phyloP scores from a whole-genome alignment of 345 rosid species.

The Cochlearia excelsa region DNA sequence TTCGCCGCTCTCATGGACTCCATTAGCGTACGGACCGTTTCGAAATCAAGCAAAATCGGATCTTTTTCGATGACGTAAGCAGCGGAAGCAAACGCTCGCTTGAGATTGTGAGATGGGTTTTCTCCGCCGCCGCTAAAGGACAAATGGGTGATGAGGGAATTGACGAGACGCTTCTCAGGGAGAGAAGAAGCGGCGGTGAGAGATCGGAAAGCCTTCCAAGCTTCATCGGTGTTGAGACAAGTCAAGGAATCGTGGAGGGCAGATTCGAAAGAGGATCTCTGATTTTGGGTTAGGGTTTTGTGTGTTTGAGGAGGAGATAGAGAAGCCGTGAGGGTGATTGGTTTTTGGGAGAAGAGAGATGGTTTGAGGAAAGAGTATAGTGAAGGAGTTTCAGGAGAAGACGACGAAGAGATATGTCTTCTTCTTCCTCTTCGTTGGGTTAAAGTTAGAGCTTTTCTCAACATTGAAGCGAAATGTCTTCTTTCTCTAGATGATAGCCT shows the following conservation, averaged over 20 bases:
- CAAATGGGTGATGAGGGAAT: constrained; percentile 61
- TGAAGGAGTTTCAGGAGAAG: background rate
- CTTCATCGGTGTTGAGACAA: constrained; percentile 50
- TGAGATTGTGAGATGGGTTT: constrained; percentile 42
- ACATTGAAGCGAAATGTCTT: no score
- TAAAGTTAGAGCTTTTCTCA: constrained; percentile 38
- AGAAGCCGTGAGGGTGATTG: background rate
- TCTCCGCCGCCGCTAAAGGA: constrained; percentile 23
- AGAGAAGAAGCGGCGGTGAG: constrained; percentile 49
- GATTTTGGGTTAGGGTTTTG: constrained; percentile 44
- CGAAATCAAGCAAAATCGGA: constrained; percentile 51
- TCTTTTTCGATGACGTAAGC: constrained; percentile 63
- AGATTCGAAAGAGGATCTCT: constrained; percentile 45
- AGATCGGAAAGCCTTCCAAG: constrained; percentile 77
- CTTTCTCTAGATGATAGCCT: no score
- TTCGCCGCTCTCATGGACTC: constrained; percentile 56
- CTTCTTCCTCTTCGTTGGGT: background rate
- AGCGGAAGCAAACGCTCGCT: constrained; percentile 84
- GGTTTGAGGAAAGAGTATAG: constrained; percentile 20
- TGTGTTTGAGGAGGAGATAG: constrained; percentile 19
- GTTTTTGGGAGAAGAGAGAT: background rate
- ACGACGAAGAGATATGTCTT: constrained; percentile 49
- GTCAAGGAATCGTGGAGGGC: constrained; percentile 53
- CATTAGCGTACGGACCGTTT: constrained; percentile 50
- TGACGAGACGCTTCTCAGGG: constrained; percentile 56